Conservation (phyloP, 1,284 basidiomycete genomes). For the Marasmius fiardii region DNA sequence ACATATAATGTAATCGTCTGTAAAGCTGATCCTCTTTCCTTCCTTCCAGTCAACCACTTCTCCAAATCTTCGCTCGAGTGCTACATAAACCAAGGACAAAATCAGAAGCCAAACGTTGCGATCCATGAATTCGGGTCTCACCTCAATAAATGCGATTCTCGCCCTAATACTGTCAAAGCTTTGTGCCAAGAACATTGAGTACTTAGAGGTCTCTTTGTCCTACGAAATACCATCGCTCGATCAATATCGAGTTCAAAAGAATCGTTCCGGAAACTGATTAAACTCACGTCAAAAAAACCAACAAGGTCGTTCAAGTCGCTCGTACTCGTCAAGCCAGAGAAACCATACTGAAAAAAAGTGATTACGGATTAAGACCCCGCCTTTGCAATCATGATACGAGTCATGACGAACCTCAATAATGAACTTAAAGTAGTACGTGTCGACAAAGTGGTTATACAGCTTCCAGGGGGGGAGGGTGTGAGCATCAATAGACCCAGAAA, state of each 20-base stretch:
- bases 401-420: slow-evolving; percentile 45
- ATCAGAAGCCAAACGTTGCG: neutral
- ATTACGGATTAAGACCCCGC: neutral
- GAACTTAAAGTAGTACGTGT: slow-evolving; percentile 56
- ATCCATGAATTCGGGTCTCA: slow-evolving; percentile 24
- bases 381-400: no score
- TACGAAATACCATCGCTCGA: slow-evolving; percentile 21
- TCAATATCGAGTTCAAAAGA: slow-evolving; percentile 8
- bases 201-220: slow-evolving; percentile 66
- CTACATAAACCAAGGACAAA: slow-evolving; percentile 25
- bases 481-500: neutral
- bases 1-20: no score
- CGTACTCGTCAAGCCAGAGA: slow-evolving; percentile 61
- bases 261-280: neutral
- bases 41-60: slow-evolving; percentile 54
- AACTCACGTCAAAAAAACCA: slow-evolving; percentile 63
- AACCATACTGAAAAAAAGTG: slow-evolving; percentile 51
- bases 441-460: slow-evolving; percentile 71
- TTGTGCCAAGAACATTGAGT: slow-evolving; percentile 61
- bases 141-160: slow-evolving; percentile 57
- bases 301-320: slow-evolving; percentile 67
- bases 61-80: slow-evolving; percentile 55
- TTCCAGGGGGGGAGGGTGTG: slow-evolving; percentile 32
- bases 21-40: slow-evolving; percentile 16
- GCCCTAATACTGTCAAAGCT: slow-evolving; percentile 64